Conservation (phyloP, 176 grass and related monocot species). For the Hordeum vulgare region MorexV3_pseudomolecules_assembly NC_058519.1:650174129-650174628, state of each 20-base stretch:
- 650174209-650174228: no score
- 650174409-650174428: background rate
- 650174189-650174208: no score
- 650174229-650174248: no score
- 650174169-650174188: no score
- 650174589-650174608: background rate
- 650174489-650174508: background rate
- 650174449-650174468: conserved; percentile 3
- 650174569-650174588: background rate
- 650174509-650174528: background rate
- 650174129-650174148: no score
- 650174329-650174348: background rate
- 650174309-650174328: background rate
- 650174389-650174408: conserved; percentile 17
- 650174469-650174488: background rate
- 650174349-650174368: background rate
- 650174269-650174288: no score
- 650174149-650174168: no score
- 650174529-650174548: background rate
- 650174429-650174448: background rate
- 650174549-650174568: background rate
- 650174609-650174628: background rate
- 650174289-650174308: background rate
- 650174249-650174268: no score
- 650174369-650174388: background rate